phyloP scores from a whole-genome alignment of 768 basidiomycete genomes.

The Serendipita sp. region DNA sequence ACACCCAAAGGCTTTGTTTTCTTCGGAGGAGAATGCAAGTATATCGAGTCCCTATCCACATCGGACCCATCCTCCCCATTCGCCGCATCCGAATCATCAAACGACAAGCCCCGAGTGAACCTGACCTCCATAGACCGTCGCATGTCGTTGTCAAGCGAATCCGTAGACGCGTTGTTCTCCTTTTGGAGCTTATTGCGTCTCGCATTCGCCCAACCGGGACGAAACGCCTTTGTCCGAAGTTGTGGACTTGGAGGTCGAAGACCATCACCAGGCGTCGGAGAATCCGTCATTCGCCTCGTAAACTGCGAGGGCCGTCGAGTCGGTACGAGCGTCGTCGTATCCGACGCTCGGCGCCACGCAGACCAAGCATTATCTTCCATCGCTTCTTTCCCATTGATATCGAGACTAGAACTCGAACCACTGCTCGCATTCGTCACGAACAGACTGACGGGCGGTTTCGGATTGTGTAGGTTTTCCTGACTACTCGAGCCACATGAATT shows the following conservation, averaged over 20 bases:
- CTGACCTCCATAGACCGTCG: neutral
- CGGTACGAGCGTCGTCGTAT: neutral
- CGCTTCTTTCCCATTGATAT: neutral
- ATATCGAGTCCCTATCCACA: neutral
- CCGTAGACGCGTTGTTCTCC: neutral
- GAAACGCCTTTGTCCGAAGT: neutral
- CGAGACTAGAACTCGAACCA: neutral
- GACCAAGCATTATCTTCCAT: neutral
- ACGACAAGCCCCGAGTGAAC: neutral
- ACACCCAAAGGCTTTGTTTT: neutral
- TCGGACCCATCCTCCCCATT: neutral
- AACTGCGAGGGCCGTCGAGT: neutral
- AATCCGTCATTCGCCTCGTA: neutral
- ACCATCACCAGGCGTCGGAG: neutral
- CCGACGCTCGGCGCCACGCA: neutral
- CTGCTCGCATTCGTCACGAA: neutral
- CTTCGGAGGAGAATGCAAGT: neutral
- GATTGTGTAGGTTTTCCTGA: neutral
- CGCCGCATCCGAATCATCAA: neutral
- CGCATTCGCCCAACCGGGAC: neutral
- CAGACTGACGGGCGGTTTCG: neutral
- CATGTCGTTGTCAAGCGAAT: neutral
- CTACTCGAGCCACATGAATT: neutral
- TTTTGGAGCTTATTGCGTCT: neutral
- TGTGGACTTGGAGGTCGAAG: neutral